A percentile compares a stretch with the other conserved stretches of the same genome.
Evolutionary conservation across 257 asterid genomes (phyloP).

Genomic region (Cinchona pubescens): DNA sequence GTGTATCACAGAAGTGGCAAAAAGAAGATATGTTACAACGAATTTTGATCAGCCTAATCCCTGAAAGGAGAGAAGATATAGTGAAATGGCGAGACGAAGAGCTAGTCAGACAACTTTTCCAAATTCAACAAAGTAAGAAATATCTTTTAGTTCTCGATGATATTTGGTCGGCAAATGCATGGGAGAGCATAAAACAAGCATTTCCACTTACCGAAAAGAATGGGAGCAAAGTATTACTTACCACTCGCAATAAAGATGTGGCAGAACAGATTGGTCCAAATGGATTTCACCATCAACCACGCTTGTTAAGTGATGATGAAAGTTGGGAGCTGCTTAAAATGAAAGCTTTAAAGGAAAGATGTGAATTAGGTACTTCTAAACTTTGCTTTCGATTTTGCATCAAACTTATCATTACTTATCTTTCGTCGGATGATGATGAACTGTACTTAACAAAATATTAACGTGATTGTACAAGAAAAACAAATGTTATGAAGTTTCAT

Average conservation of each 20-base stretch:
- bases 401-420: no score
- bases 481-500: no score
- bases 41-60: conserved; percentile 30
- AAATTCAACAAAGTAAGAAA: conserved; percentile 28
- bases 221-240: conserved; percentile 9
- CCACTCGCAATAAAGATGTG: no score
- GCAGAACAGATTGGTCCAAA: no score
- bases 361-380: neutral
- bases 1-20: conserved; percentile 34
- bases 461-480: no score
- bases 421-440: no score
- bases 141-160: conserved; percentile 42
- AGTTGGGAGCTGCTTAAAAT: no score
- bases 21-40: conserved; percentile 6
- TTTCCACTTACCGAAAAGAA: conserved; percentile 4
- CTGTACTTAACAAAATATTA: no score
- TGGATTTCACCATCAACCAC: no score
- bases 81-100: conserved; percentile 35
- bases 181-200: conserved; percentile 10
- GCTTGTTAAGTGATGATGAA: no score
- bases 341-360: no score
- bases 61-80: conserved; percentile 25
- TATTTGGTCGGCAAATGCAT: conserved; percentile 18
- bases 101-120: conserved; percentile 29
- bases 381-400: neutral